These are phyloP conservation scores for Ilyonectria mors-panacis DNA, from an alignment of 2,329 filamentous ascomycete species.

Conservation along the genomic window DNA sequence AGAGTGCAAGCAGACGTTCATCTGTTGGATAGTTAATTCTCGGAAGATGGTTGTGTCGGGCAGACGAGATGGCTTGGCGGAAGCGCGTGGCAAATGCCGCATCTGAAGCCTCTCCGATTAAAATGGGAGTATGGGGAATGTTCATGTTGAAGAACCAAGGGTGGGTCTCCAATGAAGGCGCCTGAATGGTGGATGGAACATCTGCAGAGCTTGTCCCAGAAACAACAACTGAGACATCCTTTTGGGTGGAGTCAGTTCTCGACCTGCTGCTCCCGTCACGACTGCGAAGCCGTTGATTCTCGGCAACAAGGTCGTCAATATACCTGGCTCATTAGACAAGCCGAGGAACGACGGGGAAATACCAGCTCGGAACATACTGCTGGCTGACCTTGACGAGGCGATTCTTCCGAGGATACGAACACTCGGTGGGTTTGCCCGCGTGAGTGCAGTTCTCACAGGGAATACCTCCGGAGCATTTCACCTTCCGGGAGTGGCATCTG, in stretches of 20 bases:
- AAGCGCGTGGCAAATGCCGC: slow-evolving; percentile 56
- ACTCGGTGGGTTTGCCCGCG: slow-evolving; percentile 50
- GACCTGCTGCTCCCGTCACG: slow-evolving; percentile 32
- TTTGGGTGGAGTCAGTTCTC: slow-evolving; percentile 29
- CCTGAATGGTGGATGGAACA: slow-evolving; percentile 33
- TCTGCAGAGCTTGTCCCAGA: slow-evolving; percentile 23
- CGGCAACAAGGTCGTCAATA: slow-evolving; percentile 53
- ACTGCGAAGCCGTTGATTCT: slow-evolving; percentile 50
- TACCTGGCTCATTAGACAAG: slow-evolving; percentile 44
- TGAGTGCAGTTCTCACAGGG: slow-evolving; percentile 53
- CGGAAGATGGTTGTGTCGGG: slow-evolving; percentile 51
- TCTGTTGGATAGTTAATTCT: slow-evolving; percentile 54
- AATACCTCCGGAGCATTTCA: slow-evolving; percentile 53
- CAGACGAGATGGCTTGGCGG: slow-evolving; percentile 52
- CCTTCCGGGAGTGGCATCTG: slow-evolving; percentile 53
- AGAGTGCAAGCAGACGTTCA: slow-evolving; percentile 46
- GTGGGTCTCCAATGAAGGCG: slow-evolving; percentile 40
- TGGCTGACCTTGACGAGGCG: slow-evolving; percentile 52
- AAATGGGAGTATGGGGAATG: slow-evolving; percentile 52
- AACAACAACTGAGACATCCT: slow-evolving; percentile 30
- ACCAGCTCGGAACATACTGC: slow-evolving; percentile 37
- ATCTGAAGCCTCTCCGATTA: slow-evolving; percentile 56
- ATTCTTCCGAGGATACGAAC: slow-evolving; percentile 52
- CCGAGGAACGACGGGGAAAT: not conserved
- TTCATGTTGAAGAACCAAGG: slow-evolving; percentile 56